A percentile compares a stretch with the other conserved stretches of the same genome.
These are phyloP conservation scores for Chaetomiaceae sp. DNA, from an alignment of 2,329 filamentous ascomycete genomes.

Conservation along the genomic window DNA sequence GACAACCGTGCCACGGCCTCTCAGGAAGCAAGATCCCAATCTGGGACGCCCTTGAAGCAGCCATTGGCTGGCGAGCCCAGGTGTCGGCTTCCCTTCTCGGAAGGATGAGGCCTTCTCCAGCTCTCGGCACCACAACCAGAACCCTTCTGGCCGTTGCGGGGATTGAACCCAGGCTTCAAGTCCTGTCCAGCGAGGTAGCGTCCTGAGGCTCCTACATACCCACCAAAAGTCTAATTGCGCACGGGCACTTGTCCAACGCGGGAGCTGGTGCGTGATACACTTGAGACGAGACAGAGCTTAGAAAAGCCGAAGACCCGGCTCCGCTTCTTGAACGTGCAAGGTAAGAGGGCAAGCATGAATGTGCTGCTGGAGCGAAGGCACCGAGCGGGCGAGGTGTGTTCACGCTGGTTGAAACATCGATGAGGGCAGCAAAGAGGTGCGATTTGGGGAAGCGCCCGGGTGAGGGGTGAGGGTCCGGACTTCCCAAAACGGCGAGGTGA, in stretches of 20 bases:
- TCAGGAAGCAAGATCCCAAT: slow-evolving; percentile 15
- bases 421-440: background rate
- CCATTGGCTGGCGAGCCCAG: slow-evolving; percentile 8
- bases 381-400: no score
- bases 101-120: slow-evolving; percentile 1
- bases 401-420: background rate
- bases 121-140: background rate
- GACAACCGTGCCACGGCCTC: slow-evolving; percentile 11
- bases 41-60: slow-evolving; percentile 6
- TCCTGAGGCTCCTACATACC: background rate
- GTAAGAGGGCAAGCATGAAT: no score
- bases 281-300: background rate
- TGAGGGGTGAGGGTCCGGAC: slow-evolving; percentile 17
- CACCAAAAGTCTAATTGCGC: background rate
- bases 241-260: background rate
- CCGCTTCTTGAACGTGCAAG: no score
- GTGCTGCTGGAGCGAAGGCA: no score
- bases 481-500: slow-evolving; percentile 22
- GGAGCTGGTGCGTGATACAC: background rate
- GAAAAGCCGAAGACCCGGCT: background rate
- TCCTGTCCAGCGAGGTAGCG: background rate
- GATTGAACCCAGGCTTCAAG: background rate
- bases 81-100: slow-evolving; percentile 7
- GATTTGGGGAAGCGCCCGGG: background rate
- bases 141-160: background rate